phyloP scores from a whole-genome alignment of 1,139 yeast genomes.

The Magnusiomyces sp. region DNA sequence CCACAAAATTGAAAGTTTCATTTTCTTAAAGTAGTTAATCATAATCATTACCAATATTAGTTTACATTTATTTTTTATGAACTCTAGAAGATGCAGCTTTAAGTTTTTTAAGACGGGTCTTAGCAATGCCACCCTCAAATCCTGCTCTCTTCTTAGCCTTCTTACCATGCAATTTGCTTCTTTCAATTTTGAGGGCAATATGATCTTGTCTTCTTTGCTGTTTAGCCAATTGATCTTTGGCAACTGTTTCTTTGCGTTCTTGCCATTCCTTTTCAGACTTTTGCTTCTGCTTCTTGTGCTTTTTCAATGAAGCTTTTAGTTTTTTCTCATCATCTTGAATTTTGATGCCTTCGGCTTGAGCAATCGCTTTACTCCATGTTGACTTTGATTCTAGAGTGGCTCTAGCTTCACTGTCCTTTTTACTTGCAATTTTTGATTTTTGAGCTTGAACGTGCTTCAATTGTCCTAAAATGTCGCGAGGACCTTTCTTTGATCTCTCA shows the following conservation, averaged over 20 bases:
- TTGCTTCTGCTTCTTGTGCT: constrained; percentile 70
- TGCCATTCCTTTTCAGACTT: constrained; percentile 81
- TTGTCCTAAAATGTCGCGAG: constrained; percentile 84
- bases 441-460: constrained; percentile 65
- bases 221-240: constrained; percentile 63
- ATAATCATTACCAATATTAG: too few relatives aligned
- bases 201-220: constrained; percentile 81
- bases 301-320: constrained; percentile 74
- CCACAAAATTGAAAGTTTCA: not conserved
- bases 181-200: constrained; percentile 60
- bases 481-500: constrained; percentile 61
- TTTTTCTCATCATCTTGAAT: constrained; percentile 84
- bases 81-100: not conserved
- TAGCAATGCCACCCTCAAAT: constrained; percentile 20
- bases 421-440: constrained; percentile 48
- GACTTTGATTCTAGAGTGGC: constrained; percentile 57
- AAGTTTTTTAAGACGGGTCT: not conserved
- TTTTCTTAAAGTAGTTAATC: not conserved
- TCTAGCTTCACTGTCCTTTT: constrained; percentile 57
- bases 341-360: constrained; percentile 82
- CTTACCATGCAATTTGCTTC: constrained; percentile 52
- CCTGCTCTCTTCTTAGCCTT: constrained; percentile 38
- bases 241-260: constrained; percentile 67
- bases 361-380: constrained; percentile 76
- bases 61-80: too few relatives aligned